phyloP scores from a whole-genome alignment of 768 basidiomycete genomes.

The Russula vinacea region DNA sequence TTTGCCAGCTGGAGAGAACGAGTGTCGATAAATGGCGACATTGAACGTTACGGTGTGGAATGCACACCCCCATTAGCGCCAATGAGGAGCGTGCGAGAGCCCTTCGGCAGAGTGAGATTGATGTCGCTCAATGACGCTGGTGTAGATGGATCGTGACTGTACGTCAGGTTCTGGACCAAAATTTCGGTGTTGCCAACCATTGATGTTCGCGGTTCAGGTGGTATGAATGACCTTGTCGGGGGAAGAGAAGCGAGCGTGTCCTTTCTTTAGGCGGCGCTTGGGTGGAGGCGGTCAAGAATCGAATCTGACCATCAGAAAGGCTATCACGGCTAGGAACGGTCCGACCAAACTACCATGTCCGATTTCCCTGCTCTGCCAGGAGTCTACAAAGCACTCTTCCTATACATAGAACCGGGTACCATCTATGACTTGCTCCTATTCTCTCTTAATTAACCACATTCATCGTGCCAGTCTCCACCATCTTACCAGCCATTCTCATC shows the following conservation, averaged over 20 bases:
- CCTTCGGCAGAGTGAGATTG: slow-evolving; percentile 61
- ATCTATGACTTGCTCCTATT: background rate
- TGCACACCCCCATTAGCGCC: slow-evolving; percentile 90
- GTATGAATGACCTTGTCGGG: background rate
- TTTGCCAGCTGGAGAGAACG: slow-evolving; percentile 67
- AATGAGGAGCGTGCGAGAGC: slow-evolving; percentile 80
- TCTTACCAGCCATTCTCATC: slow-evolving; percentile 49
- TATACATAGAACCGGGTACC: slow-evolving; percentile 63
- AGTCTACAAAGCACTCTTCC: slow-evolving; percentile 58
- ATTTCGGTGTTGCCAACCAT: slow-evolving; percentile 36
- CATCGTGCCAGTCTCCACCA: slow-evolving; percentile 45
- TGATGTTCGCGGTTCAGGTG: background rate
- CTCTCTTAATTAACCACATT: background rate
- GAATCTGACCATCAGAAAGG: background rate
- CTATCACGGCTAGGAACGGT: no score
- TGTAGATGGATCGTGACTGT: slow-evolving; percentile 45
- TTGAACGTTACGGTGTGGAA: background rate
- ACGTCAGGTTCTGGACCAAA: slow-evolving; percentile 49
- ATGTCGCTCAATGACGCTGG: slow-evolving; percentile 62
- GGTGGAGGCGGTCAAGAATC: background rate
- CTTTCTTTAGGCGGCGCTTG: background rate
- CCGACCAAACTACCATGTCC: slow-evolving; percentile 26
- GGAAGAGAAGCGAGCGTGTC: background rate
- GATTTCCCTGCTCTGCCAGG: slow-evolving; percentile 59
- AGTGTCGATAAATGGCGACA: background rate